phyloP scores from a whole-genome alignment of 345 rosid species.

The Eucalyptus cloeziana region DNA sequence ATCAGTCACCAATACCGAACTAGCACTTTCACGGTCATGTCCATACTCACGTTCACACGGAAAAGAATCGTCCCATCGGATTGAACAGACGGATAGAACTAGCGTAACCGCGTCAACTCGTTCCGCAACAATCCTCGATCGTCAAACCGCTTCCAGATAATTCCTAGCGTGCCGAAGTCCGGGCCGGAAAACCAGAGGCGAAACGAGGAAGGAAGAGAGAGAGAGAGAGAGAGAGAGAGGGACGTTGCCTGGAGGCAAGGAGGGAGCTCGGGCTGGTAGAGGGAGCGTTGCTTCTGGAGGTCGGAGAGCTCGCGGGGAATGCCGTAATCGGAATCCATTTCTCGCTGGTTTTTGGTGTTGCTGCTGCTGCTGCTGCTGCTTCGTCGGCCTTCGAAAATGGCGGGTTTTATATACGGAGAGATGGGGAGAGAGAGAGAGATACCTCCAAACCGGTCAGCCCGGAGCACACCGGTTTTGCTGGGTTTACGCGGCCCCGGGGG shows the following conservation, averaged over 20 bases:
- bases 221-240: not conserved
- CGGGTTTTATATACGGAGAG: not conserved
- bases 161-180: not conserved
- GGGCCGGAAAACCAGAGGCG: not conserved
- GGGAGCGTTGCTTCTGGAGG: constrained; percentile 77
- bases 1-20: not conserved
- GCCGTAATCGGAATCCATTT: constrained; percentile 96
- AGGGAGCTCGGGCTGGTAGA: constrained; percentile 76
- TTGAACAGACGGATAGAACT: not conserved
- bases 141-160: not conserved
- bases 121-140: not conserved
- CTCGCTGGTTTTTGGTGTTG: not conserved
- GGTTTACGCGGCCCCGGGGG: not conserved
- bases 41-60: not conserved
- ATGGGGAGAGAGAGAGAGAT: not conserved
- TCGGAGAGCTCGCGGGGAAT: constrained; percentile 86
- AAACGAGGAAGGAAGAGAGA: not conserved
- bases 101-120: not conserved
- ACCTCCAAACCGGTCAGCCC: not conserved
- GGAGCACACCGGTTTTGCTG: not conserved
- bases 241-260: constrained; percentile 79
- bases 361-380: not conserved
- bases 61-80: not conserved
- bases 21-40: not conserved
- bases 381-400: not conserved